Conservation (phyloP, 169 alveolate species). For the Cryptosporidium xiaoi region DNA sequence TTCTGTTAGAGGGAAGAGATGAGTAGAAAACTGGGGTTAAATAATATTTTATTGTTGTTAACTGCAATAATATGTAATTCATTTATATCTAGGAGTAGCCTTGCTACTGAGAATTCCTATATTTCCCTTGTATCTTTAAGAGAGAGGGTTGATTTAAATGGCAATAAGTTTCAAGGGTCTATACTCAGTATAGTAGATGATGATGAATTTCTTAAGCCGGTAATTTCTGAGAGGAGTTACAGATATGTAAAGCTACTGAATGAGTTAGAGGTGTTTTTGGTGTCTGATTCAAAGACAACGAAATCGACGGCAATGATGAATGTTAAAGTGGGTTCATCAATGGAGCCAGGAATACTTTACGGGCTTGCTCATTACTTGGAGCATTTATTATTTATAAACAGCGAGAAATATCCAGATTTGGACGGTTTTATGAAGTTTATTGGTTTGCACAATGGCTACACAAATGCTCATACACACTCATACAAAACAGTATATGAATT, state of each 20-base stretch:
- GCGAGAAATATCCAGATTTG: constrained; percentile 85
- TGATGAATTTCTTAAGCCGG: constrained; percentile 40
- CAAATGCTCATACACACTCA: constrained; percentile 82
- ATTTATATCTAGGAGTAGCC: no score
- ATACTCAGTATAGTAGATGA: background rate
- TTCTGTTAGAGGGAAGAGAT: no score
- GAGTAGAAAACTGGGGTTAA: no score
- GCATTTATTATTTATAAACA: constrained; percentile 87
- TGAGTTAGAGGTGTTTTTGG: constrained; percentile 80
- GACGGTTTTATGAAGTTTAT: constrained; percentile 77
- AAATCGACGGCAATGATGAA: constrained; percentile 82
- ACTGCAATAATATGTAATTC: no score
- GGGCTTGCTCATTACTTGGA: constrained; percentile 91
- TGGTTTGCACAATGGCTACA: constrained; percentile 80
- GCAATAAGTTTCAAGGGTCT: no score
- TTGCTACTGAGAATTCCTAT: no score
- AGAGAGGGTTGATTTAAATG: no score
- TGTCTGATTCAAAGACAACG: constrained; percentile 79
- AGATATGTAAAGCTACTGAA: constrained; percentile 78
- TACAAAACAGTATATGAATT: constrained; percentile 80
- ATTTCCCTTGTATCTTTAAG: no score
- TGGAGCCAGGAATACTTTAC: constrained; percentile 78
- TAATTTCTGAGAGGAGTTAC: constrained; percentile 10
- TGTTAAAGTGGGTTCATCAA: constrained; percentile 83
- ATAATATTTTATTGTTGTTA: no score